Evolutionary conservation across 2,329 filamentous ascomycete species (phyloP), one percentile per base, ranked within the genome.

Genomic region (Metarhizium humberi): DNA sequence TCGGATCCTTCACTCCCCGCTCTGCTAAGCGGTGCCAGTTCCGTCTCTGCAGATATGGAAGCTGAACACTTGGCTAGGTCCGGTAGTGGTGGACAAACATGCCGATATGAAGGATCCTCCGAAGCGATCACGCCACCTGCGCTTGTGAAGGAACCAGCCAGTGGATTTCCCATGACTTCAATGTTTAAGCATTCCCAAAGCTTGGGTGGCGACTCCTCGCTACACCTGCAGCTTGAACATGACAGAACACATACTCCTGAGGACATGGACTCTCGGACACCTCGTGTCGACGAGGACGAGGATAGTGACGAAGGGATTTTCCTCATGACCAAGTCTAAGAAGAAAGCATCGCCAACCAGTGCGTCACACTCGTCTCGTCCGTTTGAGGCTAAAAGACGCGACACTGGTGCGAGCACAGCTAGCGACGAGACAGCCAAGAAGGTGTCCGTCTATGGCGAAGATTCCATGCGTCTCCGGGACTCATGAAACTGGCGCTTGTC

Each of bases 381-480:
- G 34, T 71, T 71, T 52, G 70, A 69, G 49, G 69, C 75, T 2
- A 72, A 71, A 57, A 73, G 82, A 55, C 76, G 82, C 36, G 79
- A 82, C 60, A 85, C 82, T 54, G 81, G 83, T 60, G 79, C 78
- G 1, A 84, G 80, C 60, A 78, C 81, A 32, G 79, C 77, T 36
- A 85, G 81, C 63, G 83, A 80, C 1, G 82, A 85, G 61, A 86
- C 82, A 47, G 82, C 82, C 43, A 85, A 84, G 70, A 83, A 82
- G 65, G 65, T 81, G 18, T 59, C 70, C 43, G 62, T 73, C 51
- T 66, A 71, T 57, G 68, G 67, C 57, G 70, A 68, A 58, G 66
- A 67, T 45, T 42, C 40, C 42, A 53, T 25, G 38, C 29, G 34
- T 29, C 38, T 47, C 29, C 6, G 29, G 16, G 43, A 53, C 29